phyloP scores from a whole-genome alignment of 163 green algal genomes.

The Chloromonas sp. region DNA sequence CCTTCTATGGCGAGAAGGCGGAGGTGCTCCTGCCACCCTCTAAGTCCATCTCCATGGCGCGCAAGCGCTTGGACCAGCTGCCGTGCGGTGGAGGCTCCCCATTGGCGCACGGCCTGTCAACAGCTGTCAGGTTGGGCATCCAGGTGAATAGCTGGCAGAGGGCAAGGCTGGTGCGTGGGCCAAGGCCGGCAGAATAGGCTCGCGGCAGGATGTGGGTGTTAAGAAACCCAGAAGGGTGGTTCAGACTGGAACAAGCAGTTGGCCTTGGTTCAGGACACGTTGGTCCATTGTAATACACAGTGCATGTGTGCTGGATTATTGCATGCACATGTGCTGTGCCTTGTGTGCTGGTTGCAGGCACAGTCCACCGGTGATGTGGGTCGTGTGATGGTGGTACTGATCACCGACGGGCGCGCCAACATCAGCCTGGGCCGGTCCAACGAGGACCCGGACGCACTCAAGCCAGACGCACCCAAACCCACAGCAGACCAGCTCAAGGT shows the following conservation, averaged over 20 bases:
- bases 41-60: slow-evolving; percentile 97
- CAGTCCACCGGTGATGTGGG: slow-evolving; percentile 67
- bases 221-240: too few relatives aligned
- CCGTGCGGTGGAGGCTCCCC: slow-evolving; percentile 94
- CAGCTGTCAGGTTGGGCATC: slow-evolving; percentile 55
- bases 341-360: neutral
- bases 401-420: slow-evolving; percentile 97
- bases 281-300: too few relatives aligned
- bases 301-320: too few relatives aligned
- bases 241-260: too few relatives aligned
- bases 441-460: slow-evolving; percentile 83
- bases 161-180: neutral
- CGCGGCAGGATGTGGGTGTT: too few relatives aligned
- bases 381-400: slow-evolving; percentile 92
- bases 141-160: slow-evolving; percentile 14
- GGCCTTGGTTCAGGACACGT: too few relatives aligned
- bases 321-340: too few relatives aligned
- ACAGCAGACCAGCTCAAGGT: slow-evolving; percentile 55
- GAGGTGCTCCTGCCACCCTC: slow-evolving; percentile 95
- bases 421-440: slow-evolving; percentile 86
- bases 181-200: too few relatives aligned
- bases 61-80: slow-evolving; percentile 86
- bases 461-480: slow-evolving; percentile 70
- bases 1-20: slow-evolving; percentile 95
- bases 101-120: slow-evolving; percentile 90